Conservation (phyloP, 2,329 filamentous ascomycete genomes). For the Sordariomycetes sp. region DNA sequence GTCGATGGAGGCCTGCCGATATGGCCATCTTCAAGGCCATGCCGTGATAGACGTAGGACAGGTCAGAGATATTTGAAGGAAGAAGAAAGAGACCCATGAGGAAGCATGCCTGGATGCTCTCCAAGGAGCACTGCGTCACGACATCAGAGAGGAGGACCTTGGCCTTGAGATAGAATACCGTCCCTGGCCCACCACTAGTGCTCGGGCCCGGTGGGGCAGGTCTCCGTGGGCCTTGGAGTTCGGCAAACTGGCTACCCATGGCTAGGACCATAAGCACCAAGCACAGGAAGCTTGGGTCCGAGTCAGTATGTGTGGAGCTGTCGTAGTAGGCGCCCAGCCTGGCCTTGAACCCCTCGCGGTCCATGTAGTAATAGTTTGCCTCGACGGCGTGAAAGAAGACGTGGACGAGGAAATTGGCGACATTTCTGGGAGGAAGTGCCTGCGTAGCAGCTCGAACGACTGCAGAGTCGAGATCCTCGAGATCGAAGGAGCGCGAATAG, state of each 20-base stretch:
- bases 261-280: slow-evolving; percentile 35
- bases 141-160: slow-evolving; percentile 43
- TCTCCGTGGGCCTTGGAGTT: no score
- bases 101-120: slow-evolving; percentile 47
- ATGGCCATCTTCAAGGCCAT: slow-evolving; percentile 45
- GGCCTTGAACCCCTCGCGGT: slow-evolving; percentile 27
- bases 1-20: slow-evolving; percentile 49
- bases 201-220: no score
- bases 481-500: no score
- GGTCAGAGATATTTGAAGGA: slow-evolving; percentile 42
- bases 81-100: slow-evolving; percentile 44
- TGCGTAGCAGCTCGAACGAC: no score
- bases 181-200: no score
- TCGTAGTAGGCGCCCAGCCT: slow-evolving; percentile 30
- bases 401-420: slow-evolving; percentile 33
- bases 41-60: slow-evolving; percentile 46
- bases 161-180: slow-evolving; percentile 45
- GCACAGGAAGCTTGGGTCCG: slow-evolving; percentile 29
- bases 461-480: no score
- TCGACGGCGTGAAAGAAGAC: slow-evolving; percentile 36
- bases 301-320: slow-evolving; percentile 23
- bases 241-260: slow-evolving; percentile 39
- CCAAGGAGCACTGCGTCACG: slow-evolving; percentile 42
- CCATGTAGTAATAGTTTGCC: slow-evolving; percentile 37
- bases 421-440: slow-evolving; percentile 32